phyloP scores from a whole-genome alignment of 2,329 filamentous ascomycete genomes.

The Ophiostoma piceae region DNA sequence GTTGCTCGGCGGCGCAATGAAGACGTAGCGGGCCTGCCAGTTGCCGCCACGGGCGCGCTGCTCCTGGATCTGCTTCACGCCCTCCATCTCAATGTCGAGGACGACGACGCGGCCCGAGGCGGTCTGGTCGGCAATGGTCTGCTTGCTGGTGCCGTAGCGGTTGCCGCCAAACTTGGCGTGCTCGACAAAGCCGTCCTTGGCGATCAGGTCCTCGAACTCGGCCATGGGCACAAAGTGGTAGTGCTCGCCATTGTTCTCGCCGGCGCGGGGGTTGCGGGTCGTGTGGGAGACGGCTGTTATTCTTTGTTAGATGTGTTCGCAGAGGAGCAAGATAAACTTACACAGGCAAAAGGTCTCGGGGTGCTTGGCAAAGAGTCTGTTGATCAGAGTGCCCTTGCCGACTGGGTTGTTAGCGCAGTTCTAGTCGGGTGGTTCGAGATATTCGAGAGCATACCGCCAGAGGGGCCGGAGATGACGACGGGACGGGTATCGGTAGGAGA shows the following conservation, averaged over 20 bases:
- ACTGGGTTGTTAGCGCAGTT: conserved; percentile 36
- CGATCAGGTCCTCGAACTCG: conserved; percentile 63
- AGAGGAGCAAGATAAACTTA: conserved; percentile 18
- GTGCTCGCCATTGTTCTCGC: conserved; percentile 69
- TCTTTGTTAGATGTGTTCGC: neutral
- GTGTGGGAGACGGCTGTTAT: conserved; percentile 65
- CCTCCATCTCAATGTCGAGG: conserved; percentile 97
- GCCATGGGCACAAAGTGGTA: conserved; percentile 72
- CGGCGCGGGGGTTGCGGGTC: conserved; percentile 68
- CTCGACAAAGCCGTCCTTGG: conserved; percentile 72
- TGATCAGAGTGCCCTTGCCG: conserved; percentile 76
- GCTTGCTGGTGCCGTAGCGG: conserved; percentile 77
- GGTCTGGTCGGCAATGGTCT: conserved; percentile 58
- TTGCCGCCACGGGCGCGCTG: conserved; percentile 45
- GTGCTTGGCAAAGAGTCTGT: conserved; percentile 55
- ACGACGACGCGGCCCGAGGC: conserved; percentile 70
- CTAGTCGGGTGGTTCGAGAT: too few relatives aligned
- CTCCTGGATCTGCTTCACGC: conserved; percentile 76
- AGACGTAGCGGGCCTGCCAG: conserved; percentile 72
- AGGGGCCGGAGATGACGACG: conserved; percentile 74
- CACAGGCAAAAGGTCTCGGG: conserved; percentile 27
- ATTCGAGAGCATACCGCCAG: conserved; percentile 42
- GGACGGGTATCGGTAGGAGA: conserved; percentile 52
- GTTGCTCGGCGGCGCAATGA: conserved; percentile 73
- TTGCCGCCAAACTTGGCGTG: conserved; percentile 80